Base-by-base conservation (phyloP, 257 asterid genomes). In the Solanum verrucosum region DNA sequence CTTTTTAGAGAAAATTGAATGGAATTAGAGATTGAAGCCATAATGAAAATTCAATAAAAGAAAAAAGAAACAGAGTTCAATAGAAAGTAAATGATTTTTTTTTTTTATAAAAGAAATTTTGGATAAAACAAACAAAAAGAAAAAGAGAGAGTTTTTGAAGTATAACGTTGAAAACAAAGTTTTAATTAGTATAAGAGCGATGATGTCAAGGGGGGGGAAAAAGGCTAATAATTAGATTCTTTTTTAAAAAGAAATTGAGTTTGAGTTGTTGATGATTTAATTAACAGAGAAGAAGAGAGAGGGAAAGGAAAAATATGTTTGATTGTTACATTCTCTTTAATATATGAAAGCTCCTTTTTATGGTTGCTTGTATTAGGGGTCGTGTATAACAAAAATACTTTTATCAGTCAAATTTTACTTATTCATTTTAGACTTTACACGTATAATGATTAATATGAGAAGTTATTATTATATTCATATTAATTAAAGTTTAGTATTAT, bases 161-260 rank as follows among this genome's bases (percentile, higher is more conserved):
- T 87, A 27, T 21, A 84, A 79, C 85, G 67, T 79, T 27, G 85
- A 84, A 59, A 49, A 3, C 85, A 44, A 79, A 18, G 37, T 44
- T 27, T 27, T 79, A 35, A 44, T 79, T 79, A 68, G 89, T 83
- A 4, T 84, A 87, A 11, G 91, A 92, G 42, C 92, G 90, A 2
- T 90, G 90, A 0, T 91, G 87, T 1, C 92, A 88, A 9, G 87
- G 88, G 89, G 68, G 25, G 73, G 87, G 5, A 96, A 12, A 65
- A 5, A 63, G 71, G 7, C 71, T 20, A 56, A 56, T 20, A 56
- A 20, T 20, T 56, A 7, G n/a, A 18, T 5, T 52, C 0, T 15
- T 52, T 52, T 6, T 2, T 0, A 49, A 15, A 49, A 49, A 5
- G 2, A 14, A 49, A 49, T 49, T 49, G 60, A 49, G 60, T 49